Evolutionary conservation across 495 filamentous ascomycete species (phyloP), one percentile per base, ranked within the genome.

Genomic region (Xylaria curta): DNA sequence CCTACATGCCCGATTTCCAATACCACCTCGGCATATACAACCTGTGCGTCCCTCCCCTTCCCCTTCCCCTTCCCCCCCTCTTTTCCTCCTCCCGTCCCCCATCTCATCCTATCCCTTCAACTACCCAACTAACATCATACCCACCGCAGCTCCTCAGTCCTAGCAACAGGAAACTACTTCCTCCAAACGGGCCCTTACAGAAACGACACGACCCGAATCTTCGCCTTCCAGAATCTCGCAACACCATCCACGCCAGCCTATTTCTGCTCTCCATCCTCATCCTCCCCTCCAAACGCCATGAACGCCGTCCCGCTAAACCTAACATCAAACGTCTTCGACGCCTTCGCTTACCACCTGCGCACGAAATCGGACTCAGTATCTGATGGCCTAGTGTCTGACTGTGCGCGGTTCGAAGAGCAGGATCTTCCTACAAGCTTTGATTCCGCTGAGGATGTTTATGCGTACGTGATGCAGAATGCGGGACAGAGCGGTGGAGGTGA

Each of bases 21-120:
- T 76, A 76, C 42, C 46, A 74, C 10, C 46, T 76, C 8, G 74
- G 74, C 17, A 71, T 76, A 26, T 73, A 76, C 36, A 76, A 74
- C 26, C 38, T 73, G 67, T 69, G 40, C n/a, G n/a, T 3, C 33
- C 33, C 17, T 40, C 12, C 24, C 63, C 61, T 4, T n/a, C 28
- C n/a, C 40, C n/a, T 42, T 0, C 4, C 1, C 19, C 0, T 12
- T 10, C 9, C 9, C 49, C 9, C 1, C 40, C 40, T n/a, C n/a
- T n/a, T n/a, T n/a, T n/a, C n/a, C n/a, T n/a, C n/a, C n/a, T n/a
- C n/a, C n/a, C n/a, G n/a, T n/a, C n/a, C n/a, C n/a, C n/a, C n/a
- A n/a, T n/a, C n/a, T n/a, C n/a, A n/a, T n/a, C n/a, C n/a, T n/a
- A n/a, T n/a, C n/a, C n/a, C n/a, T n/a, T n/a, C n/a, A n/a, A n/a